phyloP scores from a whole-genome alignment of 805 yeast species.

The Kodamaea kakaduensis region DNA sequence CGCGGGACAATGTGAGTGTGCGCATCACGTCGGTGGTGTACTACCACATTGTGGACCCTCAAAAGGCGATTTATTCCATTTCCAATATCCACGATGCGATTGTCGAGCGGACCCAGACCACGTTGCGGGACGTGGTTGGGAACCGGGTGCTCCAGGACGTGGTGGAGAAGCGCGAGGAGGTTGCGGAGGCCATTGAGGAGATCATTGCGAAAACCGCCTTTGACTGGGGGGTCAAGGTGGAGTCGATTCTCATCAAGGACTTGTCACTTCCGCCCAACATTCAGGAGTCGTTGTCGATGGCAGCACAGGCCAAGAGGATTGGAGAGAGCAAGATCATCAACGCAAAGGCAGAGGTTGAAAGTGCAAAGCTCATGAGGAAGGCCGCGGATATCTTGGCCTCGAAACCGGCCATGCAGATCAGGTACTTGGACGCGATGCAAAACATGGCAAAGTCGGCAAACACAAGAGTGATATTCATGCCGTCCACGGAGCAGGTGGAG shows the following conservation, averaged over 20 bases:
- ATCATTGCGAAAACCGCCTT: conserved; percentile 59
- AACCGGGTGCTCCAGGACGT: conserved; percentile 64
- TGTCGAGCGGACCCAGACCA: conserved; percentile 66
- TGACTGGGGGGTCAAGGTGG: conserved; percentile 69
- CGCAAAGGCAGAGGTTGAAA: conserved; percentile 72
- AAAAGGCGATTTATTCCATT: conserved; percentile 59
- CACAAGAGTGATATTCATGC: conserved; percentile 74
- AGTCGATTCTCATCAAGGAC: conserved; percentile 66
- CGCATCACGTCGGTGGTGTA: conserved; percentile 63
- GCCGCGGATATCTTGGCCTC: conserved; percentile 74
- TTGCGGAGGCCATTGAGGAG: conserved; percentile 59
- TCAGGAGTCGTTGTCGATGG: conserved; percentile 61
- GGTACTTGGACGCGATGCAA: conserved; percentile 78
- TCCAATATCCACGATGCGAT: conserved; percentile 52
- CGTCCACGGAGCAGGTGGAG: conserved; percentile 45
- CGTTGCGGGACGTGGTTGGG: conserved; percentile 69
- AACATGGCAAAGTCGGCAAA: conserved; percentile 59
- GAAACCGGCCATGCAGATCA: conserved; percentile 73
- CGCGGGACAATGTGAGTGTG: conserved; percentile 65
- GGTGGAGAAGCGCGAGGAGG: conserved; percentile 67
- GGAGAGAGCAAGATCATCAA: conserved; percentile 75
- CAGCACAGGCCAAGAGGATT: conserved; percentile 70
- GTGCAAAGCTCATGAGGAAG: conserved; percentile 71
- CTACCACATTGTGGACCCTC: conserved; percentile 64
- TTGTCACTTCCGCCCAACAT: conserved; percentile 51